Evolutionary conservation across 2,329 filamentous ascomycete genomes (phyloP), one percentile per base, ranked within the genome.

Genomic region (Fusarium sororula): DNA sequence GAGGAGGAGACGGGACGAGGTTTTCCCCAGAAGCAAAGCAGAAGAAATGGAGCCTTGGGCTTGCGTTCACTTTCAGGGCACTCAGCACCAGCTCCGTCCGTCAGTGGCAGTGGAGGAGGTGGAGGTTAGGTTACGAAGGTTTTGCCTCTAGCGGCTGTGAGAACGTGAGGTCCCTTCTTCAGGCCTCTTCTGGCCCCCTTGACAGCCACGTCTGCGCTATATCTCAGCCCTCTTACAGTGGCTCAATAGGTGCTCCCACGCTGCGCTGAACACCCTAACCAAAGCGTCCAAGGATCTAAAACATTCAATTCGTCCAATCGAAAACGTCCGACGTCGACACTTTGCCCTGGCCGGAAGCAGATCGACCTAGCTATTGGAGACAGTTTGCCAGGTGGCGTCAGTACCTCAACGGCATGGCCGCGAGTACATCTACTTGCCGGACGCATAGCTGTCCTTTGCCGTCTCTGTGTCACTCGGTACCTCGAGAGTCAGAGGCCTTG

Each of bases 11-110:
- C 79, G 78, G 80, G 80, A 77, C 80, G 79, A 81, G 80, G 79
- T 81, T 82, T 82, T 82, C 79, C 80, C 81, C 79, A 78, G 80
- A 81, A 75, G 79, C 74, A 80, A 80, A 75, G 78, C 74, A 79
- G 79, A 81, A 78, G 78, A 81, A 76, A 78, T 63, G 60, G 66
- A 68, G 51, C 64, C 66, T 68, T 54, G 79, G 79, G 63, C 44
- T 67, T 62, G 42, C 35, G 70, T 79, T 75, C 32, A 69, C 65
- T 26, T 69, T 68, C 66, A 68, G 66, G 66, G 66, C 66, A 68
- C 50, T 47, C 56, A 60, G 57, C 45, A 59, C 32, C 48, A n/a
- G 30, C n/a, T 51, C 56, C 14, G n/a, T 59, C 38, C 45, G 54
- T 66, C 66, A 53, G 39, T 68, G 42, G 64, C 17, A 56, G 67